Evolutionary conservation across 768 basidiomycete species (phyloP), one percentile per base, ranked within the genome.

Genomic region (Podaxis sp.): DNA sequence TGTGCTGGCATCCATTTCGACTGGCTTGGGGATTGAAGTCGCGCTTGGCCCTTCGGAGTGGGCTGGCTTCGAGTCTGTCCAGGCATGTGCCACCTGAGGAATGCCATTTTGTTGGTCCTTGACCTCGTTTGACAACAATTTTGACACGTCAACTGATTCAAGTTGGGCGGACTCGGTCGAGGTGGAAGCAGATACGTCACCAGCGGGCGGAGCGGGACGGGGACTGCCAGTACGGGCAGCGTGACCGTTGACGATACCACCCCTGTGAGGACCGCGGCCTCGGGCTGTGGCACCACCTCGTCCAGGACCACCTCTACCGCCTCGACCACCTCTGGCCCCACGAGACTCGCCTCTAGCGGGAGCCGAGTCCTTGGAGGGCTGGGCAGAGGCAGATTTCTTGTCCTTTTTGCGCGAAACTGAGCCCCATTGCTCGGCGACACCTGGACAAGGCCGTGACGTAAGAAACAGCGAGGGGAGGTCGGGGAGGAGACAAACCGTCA

Each of bases 391-490:
- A 12, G 82, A 64, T 76, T 92, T 93, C 82, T 93, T 93, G 74
- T 94, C 91, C 80, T 92, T 95, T 84, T 93, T 94, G 75, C 85
- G 88, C 65, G 85, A 86, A 62, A 93, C 92, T 59, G 90, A 85
- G 57, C 84, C 92, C 92, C 92, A 95, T 70, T 88, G 90, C 72
- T 87, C 85, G 52, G 82, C 89, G 67, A 81, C 80, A 70, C 92
- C 92, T 94, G 71, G 57, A 36, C 52, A 54, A 59, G 26, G 56
- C 55, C 57, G 66, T 56, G 62, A 39, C 38, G 70, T 57, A 73
- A 64, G 53, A 69, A 64, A 26, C 55, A 60, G 58, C 66, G 55
- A 64, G 64, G 62, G 36, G 59, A 64, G 42, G 42, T 64, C 42
- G 52, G 15, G 48, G 9, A 26, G 28, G 63, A 55, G 36, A 66